Percentiles rank a stretch among this genome's conserved stretches.
Conservation (phyloP, 768 basidiomycete species). For the Lyophyllum decastes region DNA sequence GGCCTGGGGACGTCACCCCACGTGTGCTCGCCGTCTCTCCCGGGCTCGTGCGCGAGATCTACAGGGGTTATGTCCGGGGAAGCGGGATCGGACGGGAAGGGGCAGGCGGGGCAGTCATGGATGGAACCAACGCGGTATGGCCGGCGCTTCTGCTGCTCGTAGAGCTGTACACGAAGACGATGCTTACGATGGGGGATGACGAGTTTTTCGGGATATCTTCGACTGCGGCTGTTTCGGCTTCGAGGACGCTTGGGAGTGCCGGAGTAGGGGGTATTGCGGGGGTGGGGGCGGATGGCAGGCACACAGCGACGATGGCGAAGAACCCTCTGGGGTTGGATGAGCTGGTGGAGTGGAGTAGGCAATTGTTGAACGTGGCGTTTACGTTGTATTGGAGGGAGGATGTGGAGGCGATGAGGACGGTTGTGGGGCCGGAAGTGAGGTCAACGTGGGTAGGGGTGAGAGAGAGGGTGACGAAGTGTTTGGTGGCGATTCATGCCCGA, state of each 20-base stretch:
- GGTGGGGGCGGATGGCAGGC: neutral
- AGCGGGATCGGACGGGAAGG: constrained; percentile 65
- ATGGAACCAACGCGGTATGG: constrained; percentile 53
- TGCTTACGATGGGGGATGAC: constrained; percentile 94
- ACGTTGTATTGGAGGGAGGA: constrained; percentile 57
- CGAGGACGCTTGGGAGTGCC: too few species aligned
- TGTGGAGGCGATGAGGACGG: constrained; percentile 25
- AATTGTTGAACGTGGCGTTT: constrained; percentile 84
- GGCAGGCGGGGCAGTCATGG: constrained; percentile 16
- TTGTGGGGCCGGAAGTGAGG: constrained; percentile 32
- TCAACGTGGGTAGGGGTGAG: constrained; percentile 71
- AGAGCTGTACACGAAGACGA: constrained; percentile 80
- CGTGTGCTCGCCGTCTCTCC: constrained; percentile 58
- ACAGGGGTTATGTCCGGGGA: constrained; percentile 62
- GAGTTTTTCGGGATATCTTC: constrained; percentile 76
- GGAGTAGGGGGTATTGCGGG: too few species aligned
- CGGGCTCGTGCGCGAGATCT: constrained; percentile 75
- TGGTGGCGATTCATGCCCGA: constrained; percentile 82
- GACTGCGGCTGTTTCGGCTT: neutral
- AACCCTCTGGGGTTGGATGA: constrained; percentile 88
- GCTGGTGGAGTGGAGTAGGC: constrained; percentile 69
- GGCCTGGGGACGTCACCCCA: constrained; percentile 55
- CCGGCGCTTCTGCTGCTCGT: constrained; percentile 74
- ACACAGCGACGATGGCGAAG: constrained; percentile 30
- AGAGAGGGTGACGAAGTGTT: constrained; percentile 73